Percentiles rank a stretch among this genome's conserved stretches.
Evolutionary conservation across 768 basidiomycete species (phyloP).

Genomic region (Pulveroboletus sp.): DNA sequence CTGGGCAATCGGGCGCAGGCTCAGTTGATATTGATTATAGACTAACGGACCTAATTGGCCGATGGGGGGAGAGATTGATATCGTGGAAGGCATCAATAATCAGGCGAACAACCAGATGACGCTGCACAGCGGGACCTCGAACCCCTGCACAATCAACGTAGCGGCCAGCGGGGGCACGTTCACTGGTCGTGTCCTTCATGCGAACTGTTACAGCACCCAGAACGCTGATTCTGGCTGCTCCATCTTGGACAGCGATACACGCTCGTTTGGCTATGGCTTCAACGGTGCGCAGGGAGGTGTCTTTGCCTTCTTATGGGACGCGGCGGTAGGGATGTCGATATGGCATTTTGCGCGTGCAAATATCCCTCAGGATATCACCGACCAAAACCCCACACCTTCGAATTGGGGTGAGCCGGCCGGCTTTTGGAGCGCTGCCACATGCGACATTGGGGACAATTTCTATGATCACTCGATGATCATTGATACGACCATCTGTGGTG

Average conservation of each 20-base stretch:
- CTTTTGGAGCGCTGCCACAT: conserved; percentile 45
- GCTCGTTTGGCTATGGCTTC: conserved; percentile 39
- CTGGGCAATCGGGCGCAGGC: background rate
- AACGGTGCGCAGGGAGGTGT: conserved; percentile 46
- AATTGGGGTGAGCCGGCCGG: conserved; percentile 53
- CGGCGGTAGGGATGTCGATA: conserved; percentile 42
- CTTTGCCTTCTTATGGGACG: conserved; percentile 56
- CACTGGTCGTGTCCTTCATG: conserved; percentile 20
- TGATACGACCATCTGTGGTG: conserved; percentile 34
- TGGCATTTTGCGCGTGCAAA: conserved; percentile 53
- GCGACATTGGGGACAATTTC: conserved; percentile 50
- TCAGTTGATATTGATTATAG: conserved; percentile 13
- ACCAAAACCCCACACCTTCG: conserved; percentile 40
- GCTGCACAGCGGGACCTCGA: conserved; percentile 52
- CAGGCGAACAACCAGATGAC: conserved; percentile 60
- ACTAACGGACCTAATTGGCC: conserved; percentile 56
- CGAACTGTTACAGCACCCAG: conserved; percentile 39
- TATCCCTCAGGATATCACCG: conserved; percentile 50
- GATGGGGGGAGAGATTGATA: conserved; percentile 61
- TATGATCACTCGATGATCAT: conserved; percentile 45
- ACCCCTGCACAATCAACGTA: conserved; percentile 24
- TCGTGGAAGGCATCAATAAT: conserved; percentile 69
- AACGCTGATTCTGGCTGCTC: conserved; percentile 48
- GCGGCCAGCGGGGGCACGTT: conserved; percentile 13
- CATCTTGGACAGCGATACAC: conserved; percentile 36